Evolutionary conservation across 176 grass and related monocot species (phyloP).

Genomic region (Tillandsia leiboldiana): DNA sequence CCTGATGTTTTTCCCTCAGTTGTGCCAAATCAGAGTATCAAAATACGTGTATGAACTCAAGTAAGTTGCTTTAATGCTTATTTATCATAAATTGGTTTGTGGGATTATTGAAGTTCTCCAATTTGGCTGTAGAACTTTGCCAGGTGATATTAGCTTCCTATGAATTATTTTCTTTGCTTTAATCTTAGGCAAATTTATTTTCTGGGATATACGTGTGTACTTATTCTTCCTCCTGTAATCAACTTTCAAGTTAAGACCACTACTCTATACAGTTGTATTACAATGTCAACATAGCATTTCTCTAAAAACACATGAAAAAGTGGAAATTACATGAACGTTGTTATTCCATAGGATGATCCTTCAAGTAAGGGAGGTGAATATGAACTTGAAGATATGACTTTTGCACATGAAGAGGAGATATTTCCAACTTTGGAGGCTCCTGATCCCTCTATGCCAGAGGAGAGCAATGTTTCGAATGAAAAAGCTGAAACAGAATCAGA

Average conservation of each 20-base stretch:
- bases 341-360: conserved; percentile 50
- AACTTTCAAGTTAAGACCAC: too few relatives aligned
- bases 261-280: too few relatives aligned
- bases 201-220: not conserved
- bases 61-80: not conserved
- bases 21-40: too few relatives aligned
- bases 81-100: conserved; percentile 2
- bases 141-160: too few relatives aligned
- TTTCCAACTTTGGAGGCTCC: conserved; percentile 35
- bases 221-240: conserved; percentile 7
- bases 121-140: not conserved
- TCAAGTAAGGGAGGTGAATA: conserved; percentile 40
- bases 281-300: too few relatives aligned
- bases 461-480: conserved; percentile 16
- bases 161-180: not conserved
- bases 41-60: too few relatives aligned
- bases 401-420: conserved; percentile 68
- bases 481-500: conserved; percentile 48
- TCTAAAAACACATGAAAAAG: too few relatives aligned
- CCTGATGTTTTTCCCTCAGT: not conserved
- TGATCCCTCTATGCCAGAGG: conserved; percentile 32
- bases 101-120: too few relatives aligned
- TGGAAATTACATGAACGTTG: not conserved
- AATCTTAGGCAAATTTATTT: not conserved
- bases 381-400: conserved; percentile 84